These are phyloP conservation scores for Actinomortierella wolfii DNA, from an alignment of 371 early-diverging fungal genomes.

Conservation along the genomic window DNA sequence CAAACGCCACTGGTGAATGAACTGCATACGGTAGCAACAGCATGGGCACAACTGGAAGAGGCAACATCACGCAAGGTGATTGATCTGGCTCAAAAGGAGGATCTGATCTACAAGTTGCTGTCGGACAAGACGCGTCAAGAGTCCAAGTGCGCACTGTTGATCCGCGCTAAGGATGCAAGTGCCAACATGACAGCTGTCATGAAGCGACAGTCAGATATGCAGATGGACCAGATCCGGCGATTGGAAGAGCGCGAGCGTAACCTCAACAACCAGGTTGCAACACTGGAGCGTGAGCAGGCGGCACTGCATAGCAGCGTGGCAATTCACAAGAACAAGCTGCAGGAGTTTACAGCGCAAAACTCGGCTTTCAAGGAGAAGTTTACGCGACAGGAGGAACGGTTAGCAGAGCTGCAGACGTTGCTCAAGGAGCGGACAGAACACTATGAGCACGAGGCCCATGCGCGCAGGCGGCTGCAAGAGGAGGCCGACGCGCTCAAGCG, in stretches of 20 bases:
- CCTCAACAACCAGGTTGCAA: conserved; percentile 65
- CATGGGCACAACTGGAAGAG: conserved; percentile 80
- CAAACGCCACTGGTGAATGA: conserved; percentile 60
- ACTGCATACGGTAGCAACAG: conserved; percentile 77
- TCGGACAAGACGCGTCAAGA: conserved; percentile 59
- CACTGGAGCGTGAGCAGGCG: conserved; percentile 34
- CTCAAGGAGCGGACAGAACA: conserved; percentile 61
- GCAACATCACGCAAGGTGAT: conserved; percentile 78
- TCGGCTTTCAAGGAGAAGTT: conserved; percentile 38
- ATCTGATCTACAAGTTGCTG: conserved; percentile 71
- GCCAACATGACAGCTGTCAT: conserved; percentile 68
- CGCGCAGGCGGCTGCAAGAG: conserved; percentile 57
- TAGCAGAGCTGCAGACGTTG: conserved; percentile 50
- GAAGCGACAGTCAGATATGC: conserved; percentile 79
- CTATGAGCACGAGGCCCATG: conserved; percentile 62
- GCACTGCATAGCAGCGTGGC: conserved; percentile 16
- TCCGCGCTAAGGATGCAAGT: conserved; percentile 72
- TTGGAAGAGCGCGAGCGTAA: conserved; percentile 80
- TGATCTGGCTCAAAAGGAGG: conserved; percentile 76
- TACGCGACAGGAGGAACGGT: conserved; percentile 34
- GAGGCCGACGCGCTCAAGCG: conserved; percentile 59
- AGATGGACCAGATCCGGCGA: conserved; percentile 76
- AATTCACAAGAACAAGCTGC: conserved; percentile 28
- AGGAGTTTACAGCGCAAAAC: conserved; percentile 32
- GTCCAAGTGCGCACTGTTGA: conserved; percentile 48